Evolutionary conservation across 768 basidiomycete species (phyloP).

Genomic region (Boletus barrowsii): DNA sequence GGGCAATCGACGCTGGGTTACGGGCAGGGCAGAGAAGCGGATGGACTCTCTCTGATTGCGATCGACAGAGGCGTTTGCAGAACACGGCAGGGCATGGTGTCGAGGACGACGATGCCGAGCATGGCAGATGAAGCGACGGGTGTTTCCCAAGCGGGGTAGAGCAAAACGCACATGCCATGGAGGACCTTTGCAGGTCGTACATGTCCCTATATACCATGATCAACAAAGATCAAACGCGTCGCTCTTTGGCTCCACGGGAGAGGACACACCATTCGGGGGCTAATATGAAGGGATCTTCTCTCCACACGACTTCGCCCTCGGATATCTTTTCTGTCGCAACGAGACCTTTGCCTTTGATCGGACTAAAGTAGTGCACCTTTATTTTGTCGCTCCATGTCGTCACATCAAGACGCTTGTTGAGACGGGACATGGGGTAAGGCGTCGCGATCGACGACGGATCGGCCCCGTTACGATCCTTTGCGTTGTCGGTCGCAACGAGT

Average conservation of each 20-base stretch:
- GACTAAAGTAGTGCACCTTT: constrained; percentile 63
- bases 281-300: constrained; percentile 76
- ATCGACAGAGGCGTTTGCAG: constrained; percentile 76
- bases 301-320: constrained; percentile 78
- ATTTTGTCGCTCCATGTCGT: constrained; percentile 61
- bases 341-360: constrained; percentile 78
- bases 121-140: constrained; percentile 48
- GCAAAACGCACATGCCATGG: constrained; percentile 69
- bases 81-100: constrained; percentile 61
- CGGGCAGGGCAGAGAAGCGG: constrained; percentile 71
- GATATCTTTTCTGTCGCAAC: constrained; percentile 65
- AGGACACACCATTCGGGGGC: constrained; percentile 74
- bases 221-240: neutral
- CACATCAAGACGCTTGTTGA: constrained; percentile 64
- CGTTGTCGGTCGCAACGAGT: constrained; percentile 33
- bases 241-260: too few species aligned
- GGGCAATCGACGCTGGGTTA: constrained; percentile 63
- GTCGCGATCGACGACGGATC: constrained; percentile 6
- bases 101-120: constrained; percentile 44
- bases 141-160: constrained; percentile 55
- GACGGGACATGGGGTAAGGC: constrained; percentile 55
- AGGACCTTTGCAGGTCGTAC: constrained; percentile 60
- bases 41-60: constrained; percentile 62
- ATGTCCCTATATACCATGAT: constrained; percentile 55
- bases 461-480: neutral